phyloP scores from a whole-genome alignment of 768 basidiomycete genomes.

The Pisolithus sp. region DNA sequence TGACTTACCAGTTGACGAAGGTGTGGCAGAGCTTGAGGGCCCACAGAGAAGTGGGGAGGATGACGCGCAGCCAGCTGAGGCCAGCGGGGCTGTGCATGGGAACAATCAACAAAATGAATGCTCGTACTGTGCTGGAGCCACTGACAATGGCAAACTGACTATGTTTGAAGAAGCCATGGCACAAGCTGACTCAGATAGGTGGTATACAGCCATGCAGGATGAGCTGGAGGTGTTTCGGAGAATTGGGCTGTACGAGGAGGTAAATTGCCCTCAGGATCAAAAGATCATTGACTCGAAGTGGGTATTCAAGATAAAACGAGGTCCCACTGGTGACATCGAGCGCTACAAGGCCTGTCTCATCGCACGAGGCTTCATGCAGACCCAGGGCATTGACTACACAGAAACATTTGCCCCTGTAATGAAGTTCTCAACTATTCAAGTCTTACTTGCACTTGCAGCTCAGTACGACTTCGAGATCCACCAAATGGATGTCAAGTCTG shows the following conservation, averaged over 20 bases:
- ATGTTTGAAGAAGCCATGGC: background rate
- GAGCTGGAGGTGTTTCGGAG: background rate
- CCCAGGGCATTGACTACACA: constrained; percentile 29
- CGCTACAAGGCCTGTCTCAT: constrained; percentile 36
- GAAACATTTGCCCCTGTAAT: constrained; percentile 27
- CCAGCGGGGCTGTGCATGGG: too few species aligned
- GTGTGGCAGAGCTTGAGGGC: too few species aligned
- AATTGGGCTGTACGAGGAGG: constrained; percentile 2
- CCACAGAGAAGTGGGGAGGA: background rate
- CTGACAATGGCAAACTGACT: background rate
- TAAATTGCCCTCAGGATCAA: background rate
- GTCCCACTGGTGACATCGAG: constrained; percentile 20
- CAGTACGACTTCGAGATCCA: constrained; percentile 8
- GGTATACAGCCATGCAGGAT: background rate
- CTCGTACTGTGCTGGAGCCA: background rate
- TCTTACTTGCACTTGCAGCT: constrained; percentile 11
- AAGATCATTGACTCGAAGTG: background rate
- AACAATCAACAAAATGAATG: background rate
- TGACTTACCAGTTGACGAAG: too few species aligned
- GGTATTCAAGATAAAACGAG: constrained; percentile 4
- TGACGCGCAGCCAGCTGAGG: background rate
- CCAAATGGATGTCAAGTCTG: constrained; percentile 23
- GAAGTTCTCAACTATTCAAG: constrained; percentile 14
- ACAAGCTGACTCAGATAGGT: background rate
- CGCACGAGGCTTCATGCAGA: constrained; percentile 28